phyloP scores from a whole-genome alignment of 495 filamentous ascomycete species.

The Cercophora samala region DNA sequence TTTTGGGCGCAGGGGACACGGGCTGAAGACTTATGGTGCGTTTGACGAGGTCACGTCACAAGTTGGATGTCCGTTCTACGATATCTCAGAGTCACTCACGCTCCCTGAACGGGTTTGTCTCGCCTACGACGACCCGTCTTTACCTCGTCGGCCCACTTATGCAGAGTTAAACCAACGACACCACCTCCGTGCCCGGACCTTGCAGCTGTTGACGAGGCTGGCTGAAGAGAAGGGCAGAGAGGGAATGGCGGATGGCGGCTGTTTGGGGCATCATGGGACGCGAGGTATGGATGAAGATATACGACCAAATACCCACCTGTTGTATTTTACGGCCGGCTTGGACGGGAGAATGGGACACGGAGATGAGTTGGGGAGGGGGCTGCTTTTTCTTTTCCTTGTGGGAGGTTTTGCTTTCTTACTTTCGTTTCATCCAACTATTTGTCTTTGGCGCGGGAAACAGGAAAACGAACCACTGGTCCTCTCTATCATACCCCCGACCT shows the following conservation, averaged over 20 bases:
- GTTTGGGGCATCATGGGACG: neutral
- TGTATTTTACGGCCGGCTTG: constrained; percentile 11
- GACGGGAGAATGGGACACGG: neutral
- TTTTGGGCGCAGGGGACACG: constrained; percentile 6
- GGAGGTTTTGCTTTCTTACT: constrained; percentile 6
- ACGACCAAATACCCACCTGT: constrained; percentile 9
- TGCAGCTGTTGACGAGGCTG: neutral
- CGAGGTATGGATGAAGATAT: constrained; percentile 6
- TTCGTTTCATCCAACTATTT: constrained; percentile 5
- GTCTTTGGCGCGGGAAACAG: constrained; percentile 1
- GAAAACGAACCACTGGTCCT: constrained; percentile 3
- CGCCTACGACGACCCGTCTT: neutral
- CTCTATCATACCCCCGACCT: constrained; percentile 10
- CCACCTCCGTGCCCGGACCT: neutral
- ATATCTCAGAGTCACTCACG: neutral
- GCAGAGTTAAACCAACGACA: neutral
- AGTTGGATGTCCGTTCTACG: constrained; percentile 5
- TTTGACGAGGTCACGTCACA: constrained; percentile 2
- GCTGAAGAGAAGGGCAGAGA: neutral
- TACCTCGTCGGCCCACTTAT: neutral
- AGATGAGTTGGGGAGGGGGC: neutral
- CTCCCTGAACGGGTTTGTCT: neutral
- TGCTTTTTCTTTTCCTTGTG: neutral
- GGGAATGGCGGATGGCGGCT: neutral
- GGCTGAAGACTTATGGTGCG: neutral